Evolutionary conservation across 2,329 filamentous ascomycete species (phyloP).

Genomic region (Oidium heveae): DNA sequence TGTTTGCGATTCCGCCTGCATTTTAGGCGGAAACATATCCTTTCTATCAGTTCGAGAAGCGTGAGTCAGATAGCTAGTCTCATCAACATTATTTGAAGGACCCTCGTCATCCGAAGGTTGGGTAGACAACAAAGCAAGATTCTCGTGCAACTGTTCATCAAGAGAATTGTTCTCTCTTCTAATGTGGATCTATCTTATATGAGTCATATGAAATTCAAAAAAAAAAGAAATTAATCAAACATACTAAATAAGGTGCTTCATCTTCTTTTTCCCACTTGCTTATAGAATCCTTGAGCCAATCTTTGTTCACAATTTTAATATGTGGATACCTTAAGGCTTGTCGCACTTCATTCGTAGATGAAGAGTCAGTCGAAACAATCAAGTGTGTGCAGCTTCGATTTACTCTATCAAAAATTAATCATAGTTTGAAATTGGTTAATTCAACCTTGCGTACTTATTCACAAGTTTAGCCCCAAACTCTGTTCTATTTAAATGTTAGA

Average conservation of each 20-base stretch:
- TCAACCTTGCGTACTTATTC: conserved; percentile 12
- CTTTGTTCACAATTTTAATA: conserved; percentile 76
- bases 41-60: conserved; percentile 18
- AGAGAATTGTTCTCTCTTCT: conserved; percentile 34
- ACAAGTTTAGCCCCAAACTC: conserved; percentile 57
- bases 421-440: no score
- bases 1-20: conserved; percentile 24
- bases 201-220: conserved; percentile 2
- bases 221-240: neutral
- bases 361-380: conserved; percentile 42
- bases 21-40: conserved; percentile 23
- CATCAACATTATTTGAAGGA: conserved; percentile 17
- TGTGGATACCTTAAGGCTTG: conserved; percentile 55
- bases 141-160: conserved; percentile 14
- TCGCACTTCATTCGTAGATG: conserved; percentile 73
- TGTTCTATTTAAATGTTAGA: conserved; percentile 22
- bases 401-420: conserved; percentile 18
- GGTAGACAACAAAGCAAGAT: conserved; percentile 3
- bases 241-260: conserved; percentile 30
- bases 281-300: conserved; percentile 72
- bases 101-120: conserved; percentile 16
- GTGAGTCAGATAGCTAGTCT: conserved; percentile 11
- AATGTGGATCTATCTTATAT: conserved; percentile 27
- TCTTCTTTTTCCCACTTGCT: conserved; percentile 61
- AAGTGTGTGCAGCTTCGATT: conserved; percentile 44